Evolutionary conservation across 805 yeast species (phyloP).

Genomic region (Clavispora santaluciae): DNA sequence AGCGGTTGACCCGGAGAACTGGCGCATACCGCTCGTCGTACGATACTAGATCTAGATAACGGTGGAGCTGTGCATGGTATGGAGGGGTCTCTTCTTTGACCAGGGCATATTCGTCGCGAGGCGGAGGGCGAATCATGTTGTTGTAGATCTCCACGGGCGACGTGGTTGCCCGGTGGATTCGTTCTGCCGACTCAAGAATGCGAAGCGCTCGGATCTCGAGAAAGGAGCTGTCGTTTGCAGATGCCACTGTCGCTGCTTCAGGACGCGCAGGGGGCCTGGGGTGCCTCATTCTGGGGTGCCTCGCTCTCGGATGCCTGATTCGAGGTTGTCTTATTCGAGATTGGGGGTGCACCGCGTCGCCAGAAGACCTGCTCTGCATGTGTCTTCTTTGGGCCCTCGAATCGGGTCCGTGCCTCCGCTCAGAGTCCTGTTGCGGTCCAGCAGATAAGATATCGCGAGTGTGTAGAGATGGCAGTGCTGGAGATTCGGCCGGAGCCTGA

Average conservation of each 20-base stretch:
- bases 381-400: too few relatives aligned
- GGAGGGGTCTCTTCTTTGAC: slow-evolving; percentile 17
- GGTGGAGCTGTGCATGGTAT: slow-evolving; percentile 18
- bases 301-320: too few relatives aligned
- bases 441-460: too few relatives aligned
- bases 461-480: too few relatives aligned
- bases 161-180: slow-evolving; percentile 5
- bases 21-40: slow-evolving; percentile 23
- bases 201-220: slow-evolving; percentile 6
- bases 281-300: neutral
- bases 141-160: slow-evolving; percentile 3
- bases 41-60: slow-evolving; percentile 18
- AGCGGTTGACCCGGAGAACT: slow-evolving; percentile 19
- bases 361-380: too few relatives aligned
- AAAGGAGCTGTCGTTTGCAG: neutral
- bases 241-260: too few relatives aligned
- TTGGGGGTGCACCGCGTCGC: too few relatives aligned
- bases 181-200: slow-evolving; percentile 12
- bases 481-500: too few relatives aligned
- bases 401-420: too few relatives aligned
- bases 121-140: slow-evolving; percentile 8
- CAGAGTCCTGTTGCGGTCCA: too few relatives aligned
- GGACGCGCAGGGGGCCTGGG: too few relatives aligned
- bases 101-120: slow-evolving; percentile 10
- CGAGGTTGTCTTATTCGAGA: too few relatives aligned